Evolutionary conservation across 257 asterid species (phyloP), one percentile per base, ranked within the genome.

Genomic region (Solanum chiquidenum): DNA sequence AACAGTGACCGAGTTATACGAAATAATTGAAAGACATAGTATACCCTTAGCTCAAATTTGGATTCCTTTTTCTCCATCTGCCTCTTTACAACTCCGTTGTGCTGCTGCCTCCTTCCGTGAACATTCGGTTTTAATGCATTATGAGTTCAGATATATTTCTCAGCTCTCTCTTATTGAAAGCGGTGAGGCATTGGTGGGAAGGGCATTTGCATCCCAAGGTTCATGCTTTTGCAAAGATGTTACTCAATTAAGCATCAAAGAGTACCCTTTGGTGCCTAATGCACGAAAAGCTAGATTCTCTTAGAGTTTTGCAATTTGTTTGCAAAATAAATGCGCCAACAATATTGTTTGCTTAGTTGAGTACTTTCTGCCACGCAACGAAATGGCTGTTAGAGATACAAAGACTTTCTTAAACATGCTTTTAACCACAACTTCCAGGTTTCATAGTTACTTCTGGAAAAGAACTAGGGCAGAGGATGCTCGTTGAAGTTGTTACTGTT

Each of bases 1-100:
- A 7, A 16, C 33, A 71, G 0, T 1, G 12, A 18, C 0, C 3
- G 4, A 7, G 37, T 68, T 68, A 68, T 0, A 3, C 6, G 0
- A 2, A 3, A 14, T 33, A 2, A 14, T 7, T 33, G 0, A 1
- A 33, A 34, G 0, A 20, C 29, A 9, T 4, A 4, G 46, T 2
- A 2, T 35, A 9, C 82, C 29, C 46, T 73, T 73, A 1, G 49
- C 49, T 9, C 29, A 73, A 20, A 9, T 73, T 18, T 73, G 49
- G 46, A 34, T 9, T 4, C 46, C 80, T 73, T 8, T 1, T 73
- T 73, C 80, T 8, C 13, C 0, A 18, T 9, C 46, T 9, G 12
- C 0, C 49, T 11, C 49, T 42, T 42, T 0, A 0, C 1, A 42
- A 9, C 2, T 3, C 49, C n/a, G n/a, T n/a, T n/a, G n/a, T 69